These are phyloP conservation scores for Xylaria sp. DNA, from an alignment of 495 filamentous ascomycete genomes.

Conservation along the genomic window DNA sequence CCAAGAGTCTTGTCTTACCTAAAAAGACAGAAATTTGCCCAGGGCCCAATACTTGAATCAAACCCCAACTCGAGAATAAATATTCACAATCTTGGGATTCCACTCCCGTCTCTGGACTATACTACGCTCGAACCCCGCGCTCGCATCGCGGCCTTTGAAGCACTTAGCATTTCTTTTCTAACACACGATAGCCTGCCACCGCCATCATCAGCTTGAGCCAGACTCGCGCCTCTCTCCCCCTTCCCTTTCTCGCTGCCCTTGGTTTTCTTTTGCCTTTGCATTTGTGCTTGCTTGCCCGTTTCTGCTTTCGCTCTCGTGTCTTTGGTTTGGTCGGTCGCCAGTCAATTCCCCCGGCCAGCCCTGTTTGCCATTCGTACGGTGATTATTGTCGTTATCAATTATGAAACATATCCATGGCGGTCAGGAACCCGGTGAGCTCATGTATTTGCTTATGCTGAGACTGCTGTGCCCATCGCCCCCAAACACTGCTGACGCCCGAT, in stretches of 20 bases:
- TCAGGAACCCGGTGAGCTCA: slow-evolving; percentile 54
- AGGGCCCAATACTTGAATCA: neutral
- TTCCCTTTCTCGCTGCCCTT: slow-evolving; percentile 10
- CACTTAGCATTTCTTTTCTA: slow-evolving; percentile 13
- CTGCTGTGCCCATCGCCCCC: slow-evolving; percentile 14
- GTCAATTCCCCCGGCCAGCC: slow-evolving; percentile 24
- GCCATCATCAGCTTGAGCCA: slow-evolving; percentile 28
- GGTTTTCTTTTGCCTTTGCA: slow-evolving; percentile 15
- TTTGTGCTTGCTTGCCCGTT: slow-evolving; percentile 13
- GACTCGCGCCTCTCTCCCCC: slow-evolving; percentile 22
- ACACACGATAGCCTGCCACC: neutral
- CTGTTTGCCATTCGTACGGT: slow-evolving; percentile 32
- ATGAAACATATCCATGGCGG: slow-evolving; percentile 58
- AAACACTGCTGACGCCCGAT: slow-evolving; percentile 25
- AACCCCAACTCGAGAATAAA: slow-evolving; percentile 15
- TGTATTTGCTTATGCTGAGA: slow-evolving; percentile 24
- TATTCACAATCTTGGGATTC: slow-evolving; percentile 12
- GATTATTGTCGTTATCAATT: slow-evolving; percentile 41
- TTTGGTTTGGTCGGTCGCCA: neutral
- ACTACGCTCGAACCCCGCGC: slow-evolving; percentile 25
- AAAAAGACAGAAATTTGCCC: slow-evolving; percentile 21
- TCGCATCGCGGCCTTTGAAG: slow-evolving; percentile 25
- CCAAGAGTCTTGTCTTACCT: neutral
- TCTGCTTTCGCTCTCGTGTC: slow-evolving; percentile 16
- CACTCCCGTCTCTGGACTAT: neutral